Conservation (phyloP, 2,329 filamentous ascomycete genomes). For the Periconia sp. region DNA sequence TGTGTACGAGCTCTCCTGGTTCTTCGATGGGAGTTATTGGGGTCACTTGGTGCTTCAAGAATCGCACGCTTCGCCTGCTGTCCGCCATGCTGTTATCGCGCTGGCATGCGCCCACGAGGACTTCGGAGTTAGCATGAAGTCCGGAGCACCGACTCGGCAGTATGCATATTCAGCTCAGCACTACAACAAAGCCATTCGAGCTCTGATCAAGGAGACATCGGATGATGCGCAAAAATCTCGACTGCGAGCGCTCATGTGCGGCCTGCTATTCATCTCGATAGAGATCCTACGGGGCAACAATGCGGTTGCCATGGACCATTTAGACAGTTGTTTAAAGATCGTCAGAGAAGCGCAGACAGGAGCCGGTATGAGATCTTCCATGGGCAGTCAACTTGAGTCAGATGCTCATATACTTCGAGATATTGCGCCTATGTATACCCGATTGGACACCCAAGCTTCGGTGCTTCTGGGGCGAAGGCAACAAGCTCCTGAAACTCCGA, state of each 20-base stretch:
- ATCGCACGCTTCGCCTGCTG: constrained; percentile 13
- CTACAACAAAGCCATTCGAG: constrained; percentile 21
- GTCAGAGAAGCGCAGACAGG: constrained; percentile 12
- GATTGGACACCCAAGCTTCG: background rate
- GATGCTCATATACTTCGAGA: constrained; percentile 16
- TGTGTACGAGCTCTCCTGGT: constrained; percentile 20
- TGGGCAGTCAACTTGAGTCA: constrained; percentile 4
- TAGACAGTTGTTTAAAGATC: constrained; percentile 23
- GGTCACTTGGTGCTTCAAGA: constrained; percentile 16
- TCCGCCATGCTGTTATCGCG: constrained; percentile 23
- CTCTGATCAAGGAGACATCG: constrained; percentile 19
- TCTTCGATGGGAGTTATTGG: constrained; percentile 18
- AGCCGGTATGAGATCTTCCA: constrained; percentile 6
- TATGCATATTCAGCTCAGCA: constrained; percentile 17
- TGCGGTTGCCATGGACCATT: constrained; percentile 14
- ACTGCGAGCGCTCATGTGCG: constrained; percentile 18
- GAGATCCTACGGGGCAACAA: constrained; percentile 20
- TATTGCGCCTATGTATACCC: constrained; percentile 8
- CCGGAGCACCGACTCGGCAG: constrained; percentile 6
- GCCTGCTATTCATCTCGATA: constrained; percentile 22
- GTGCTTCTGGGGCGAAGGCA: background rate
- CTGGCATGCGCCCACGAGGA: constrained; percentile 20
- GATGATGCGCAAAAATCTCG: constrained; percentile 12
- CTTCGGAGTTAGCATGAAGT: constrained; percentile 9
- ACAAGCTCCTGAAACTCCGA: too few relatives aligned